Percentiles rank a stretch among this genome's conserved stretches.
Evolutionary conservation across 345 rosid species (phyloP).

Genomic region (Ricinus communis): DNA sequence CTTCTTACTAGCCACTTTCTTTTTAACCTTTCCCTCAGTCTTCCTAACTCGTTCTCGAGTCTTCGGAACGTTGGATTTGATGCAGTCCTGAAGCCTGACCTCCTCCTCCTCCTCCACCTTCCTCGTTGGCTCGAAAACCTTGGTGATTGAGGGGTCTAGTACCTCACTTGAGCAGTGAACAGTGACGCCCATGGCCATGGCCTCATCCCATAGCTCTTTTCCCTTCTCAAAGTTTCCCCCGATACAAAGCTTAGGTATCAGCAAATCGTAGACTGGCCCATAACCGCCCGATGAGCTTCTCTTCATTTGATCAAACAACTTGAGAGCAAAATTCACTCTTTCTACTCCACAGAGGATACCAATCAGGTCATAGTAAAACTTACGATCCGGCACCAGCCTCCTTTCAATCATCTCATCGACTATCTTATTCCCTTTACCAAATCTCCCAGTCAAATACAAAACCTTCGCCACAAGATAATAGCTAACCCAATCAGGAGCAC

Average conservation of each 20-base stretch:
- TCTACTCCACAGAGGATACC: constrained; percentile 80
- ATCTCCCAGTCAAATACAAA: constrained; percentile 74
- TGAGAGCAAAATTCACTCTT: constrained; percentile 64
- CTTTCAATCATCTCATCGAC: constrained; percentile 74
- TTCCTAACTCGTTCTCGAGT: constrained; percentile 27
- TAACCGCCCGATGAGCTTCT: constrained; percentile 52
- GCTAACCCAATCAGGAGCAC: constrained; percentile 66
- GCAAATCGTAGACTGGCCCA: constrained; percentile 69
- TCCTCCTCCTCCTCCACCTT: constrained; percentile 48
- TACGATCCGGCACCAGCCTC: constrained; percentile 56
- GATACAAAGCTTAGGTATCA: constrained; percentile 74
- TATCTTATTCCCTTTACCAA: constrained; percentile 68
- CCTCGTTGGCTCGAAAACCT: constrained; percentile 58
- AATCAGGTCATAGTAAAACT: constrained; percentile 69
- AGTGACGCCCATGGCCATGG: constrained; percentile 39
- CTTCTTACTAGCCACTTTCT: constrained; percentile 18
- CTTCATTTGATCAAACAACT: constrained; percentile 74
- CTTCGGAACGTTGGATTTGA: constrained; percentile 22
- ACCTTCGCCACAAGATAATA: constrained; percentile 78
- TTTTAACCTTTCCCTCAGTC: constrained; percentile 18
- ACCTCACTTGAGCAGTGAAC: constrained; percentile 48
- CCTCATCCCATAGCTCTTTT: constrained; percentile 78
- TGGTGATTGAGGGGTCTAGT: constrained; percentile 55
- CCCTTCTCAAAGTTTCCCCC: constrained; percentile 75
- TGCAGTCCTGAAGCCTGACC: constrained; percentile 32